Base-by-base conservation (phyloP, 2,329 filamentous ascomycete genomes). In the Monilinia laxa region DNA sequence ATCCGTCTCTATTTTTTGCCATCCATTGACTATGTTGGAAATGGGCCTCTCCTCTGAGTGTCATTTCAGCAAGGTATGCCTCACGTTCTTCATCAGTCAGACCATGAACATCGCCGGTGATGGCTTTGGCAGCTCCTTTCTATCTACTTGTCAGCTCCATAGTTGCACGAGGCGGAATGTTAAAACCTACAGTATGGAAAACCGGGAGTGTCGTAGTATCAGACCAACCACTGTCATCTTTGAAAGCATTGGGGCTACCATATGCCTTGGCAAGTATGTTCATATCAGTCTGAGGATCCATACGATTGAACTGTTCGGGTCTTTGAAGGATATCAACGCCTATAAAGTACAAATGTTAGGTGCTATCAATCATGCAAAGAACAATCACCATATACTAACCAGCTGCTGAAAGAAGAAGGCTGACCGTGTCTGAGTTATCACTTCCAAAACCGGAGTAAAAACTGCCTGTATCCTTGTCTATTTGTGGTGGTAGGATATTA, bases 391-490 rank as follows among this genome's bases (percentile, higher is more conserved):
- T 23, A 38, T 23, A 68, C 67, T 65, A 56, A 73, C 73, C 72
- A 65, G 66, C 66, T 49, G 69, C 62, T 38, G 53, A 68, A 20
- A 60, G 31, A 4, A 73, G 60, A 42, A 73, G 60, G 62, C 65
- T 71, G 16, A 72, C 70, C 40, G 65, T 59, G 14, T 58, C 45
- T 14, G 58, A 62, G 10, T 71, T 65, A 1, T 58, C 14, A 38
- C 69, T 60, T 42, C 69, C 72, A 23, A 66, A 18, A 25, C 70
- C 73, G 14, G 71, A 70, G 3, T 73, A 40, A 47, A 60, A 14
- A 56, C 69, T 71, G 25, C 71, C 71, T 6, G 67, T 71, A 25
- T 73, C 70, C n/a, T 68, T 40, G 64, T 77, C 75, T 45, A 68
- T 71, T 62, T 76, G 75, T 28, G 53, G 60, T 42, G 47, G 56